A percentile compares a stretch with the other conserved stretches of the same genome.
Evolutionary conservation across 805 yeast genomes (phyloP).

Genomic region (Starmerella apicola): DNA sequence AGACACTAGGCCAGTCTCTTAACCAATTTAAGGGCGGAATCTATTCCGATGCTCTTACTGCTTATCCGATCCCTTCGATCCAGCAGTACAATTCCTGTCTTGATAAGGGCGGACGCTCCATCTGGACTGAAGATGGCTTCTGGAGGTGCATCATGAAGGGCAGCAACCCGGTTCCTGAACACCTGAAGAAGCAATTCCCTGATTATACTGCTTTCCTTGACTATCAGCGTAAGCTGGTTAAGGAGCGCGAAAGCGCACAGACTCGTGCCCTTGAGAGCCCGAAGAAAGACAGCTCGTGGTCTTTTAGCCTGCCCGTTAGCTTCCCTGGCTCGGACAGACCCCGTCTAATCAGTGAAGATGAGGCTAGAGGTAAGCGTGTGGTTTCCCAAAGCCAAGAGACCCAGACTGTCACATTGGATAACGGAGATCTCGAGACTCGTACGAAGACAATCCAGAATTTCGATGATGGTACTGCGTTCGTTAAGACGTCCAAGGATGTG

Average conservation of each 20-base stretch:
- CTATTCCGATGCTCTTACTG: slow-evolving; percentile 15
- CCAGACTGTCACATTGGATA: slow-evolving; percentile 23
- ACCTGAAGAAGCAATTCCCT: slow-evolving; percentile 32
- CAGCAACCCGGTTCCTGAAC: slow-evolving; percentile 7
- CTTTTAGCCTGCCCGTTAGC: not conserved
- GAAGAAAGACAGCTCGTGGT: not conserved
- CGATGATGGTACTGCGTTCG: slow-evolving; percentile 23
- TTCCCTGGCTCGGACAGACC: slow-evolving; percentile 17
- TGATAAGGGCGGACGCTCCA: slow-evolving; percentile 52
- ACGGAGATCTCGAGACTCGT: slow-evolving; percentile 25
- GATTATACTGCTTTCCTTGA: slow-evolving; percentile 52
- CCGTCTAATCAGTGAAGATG: slow-evolving; percentile 20
- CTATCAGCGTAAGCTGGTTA: slow-evolving; percentile 24
- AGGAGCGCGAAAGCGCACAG: slow-evolving; percentile 1
- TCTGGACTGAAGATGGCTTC: slow-evolving; percentile 74
- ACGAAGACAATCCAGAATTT: slow-evolving; percentile 25
- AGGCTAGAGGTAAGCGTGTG: slow-evolving; percentile 24
- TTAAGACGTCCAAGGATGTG: slow-evolving; percentile 8
- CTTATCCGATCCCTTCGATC: slow-evolving; percentile 44
- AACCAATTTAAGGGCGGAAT: no score
- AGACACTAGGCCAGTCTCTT: no score
- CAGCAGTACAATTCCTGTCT: slow-evolving; percentile 51
- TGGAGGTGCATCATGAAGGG: slow-evolving; percentile 72
- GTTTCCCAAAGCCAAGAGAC: slow-evolving; percentile 19
- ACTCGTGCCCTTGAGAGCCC: not conserved